These are phyloP conservation scores for Neltuma alba DNA, from an alignment of 306 rosid genomes.

Conservation along the genomic window DNA sequence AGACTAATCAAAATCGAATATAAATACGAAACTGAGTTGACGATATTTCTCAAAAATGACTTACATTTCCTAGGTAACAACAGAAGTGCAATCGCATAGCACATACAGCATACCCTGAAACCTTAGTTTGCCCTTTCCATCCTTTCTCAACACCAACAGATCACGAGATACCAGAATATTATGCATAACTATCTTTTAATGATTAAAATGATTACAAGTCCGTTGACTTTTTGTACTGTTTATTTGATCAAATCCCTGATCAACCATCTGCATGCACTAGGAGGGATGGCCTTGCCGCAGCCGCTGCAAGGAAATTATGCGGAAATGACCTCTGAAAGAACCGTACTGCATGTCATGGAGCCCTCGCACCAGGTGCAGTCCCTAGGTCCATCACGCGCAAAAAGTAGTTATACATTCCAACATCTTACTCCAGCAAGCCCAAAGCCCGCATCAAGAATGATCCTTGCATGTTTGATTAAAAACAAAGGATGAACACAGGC, in stretches of 20 bases:
- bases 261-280: neutral
- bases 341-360: conserved; percentile 14
- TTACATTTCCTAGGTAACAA: neutral
- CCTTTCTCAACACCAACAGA: neutral
- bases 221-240: neutral
- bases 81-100: neutral
- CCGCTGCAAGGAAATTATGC: neutral
- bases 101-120: neutral
- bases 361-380: conserved; percentile 2
- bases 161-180: neutral
- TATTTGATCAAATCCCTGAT: neutral
- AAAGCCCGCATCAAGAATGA: conserved; percentile 9
- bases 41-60: neutral
- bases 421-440: conserved; percentile 16
- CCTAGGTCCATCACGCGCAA: conserved; percentile 2
- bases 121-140: neutral
- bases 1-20: neutral
- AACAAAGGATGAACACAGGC: conserved; percentile 8
- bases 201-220: neutral
- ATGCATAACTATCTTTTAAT: neutral
- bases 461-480: neutral
- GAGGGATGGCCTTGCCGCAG: neutral
- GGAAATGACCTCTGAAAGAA: neutral
- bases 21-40: neutral
- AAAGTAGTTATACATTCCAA: conserved; percentile 9